Base-by-base conservation (phyloP, 148 eudicot genomes). In the Amaranthus cruentus region DNA sequence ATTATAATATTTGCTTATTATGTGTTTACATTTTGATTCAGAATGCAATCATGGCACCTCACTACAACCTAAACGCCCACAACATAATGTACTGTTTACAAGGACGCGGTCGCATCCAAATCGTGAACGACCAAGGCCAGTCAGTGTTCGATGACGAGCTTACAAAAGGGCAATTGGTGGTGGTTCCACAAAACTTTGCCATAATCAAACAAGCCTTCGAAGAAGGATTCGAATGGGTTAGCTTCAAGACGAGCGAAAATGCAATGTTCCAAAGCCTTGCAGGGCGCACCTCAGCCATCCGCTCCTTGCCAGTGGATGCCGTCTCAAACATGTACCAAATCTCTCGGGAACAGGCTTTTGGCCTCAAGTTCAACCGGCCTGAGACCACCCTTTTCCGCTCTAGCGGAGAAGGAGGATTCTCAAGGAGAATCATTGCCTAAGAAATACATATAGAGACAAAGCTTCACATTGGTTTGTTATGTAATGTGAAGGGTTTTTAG, bases 161-260 rank as follows among this genome's bases (percentile, higher is more conserved):
- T 9, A 74, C 73, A 4, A 75, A 84, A 72, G 93, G 96, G 1
- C 94, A 93, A 43, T 15, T 88, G 0, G 75, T 93, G 83, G 87
- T 87, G 18, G 83, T 89, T 4, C 98, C 97, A 18, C 96, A 90
- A 69, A 84, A 85, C 83, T 91, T 79, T 52, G 97, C 84, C 1
- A 81, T 80, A 15, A 66, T 82, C 56, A 88, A 82, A 75, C 87
- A 84, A 66, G 97, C 96, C 0, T 79, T 82, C 9, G 78, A 86
- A 28, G 83, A 84, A 68, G 97, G 92, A 7, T 86, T 85, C 75
- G 90, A 89, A 71, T 90, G 89, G 88, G 82, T 90, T 15, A 73
- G 80, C 3, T 85, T 93, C 81, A 87, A 84, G 83, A 93, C 98
- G 55, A 84, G 74, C 53, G 94, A 81, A 15, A 84, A 87, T 13